phyloP scores from a whole-genome alignment of 441 rosid species.

The Jatropha podagrica region DNA sequence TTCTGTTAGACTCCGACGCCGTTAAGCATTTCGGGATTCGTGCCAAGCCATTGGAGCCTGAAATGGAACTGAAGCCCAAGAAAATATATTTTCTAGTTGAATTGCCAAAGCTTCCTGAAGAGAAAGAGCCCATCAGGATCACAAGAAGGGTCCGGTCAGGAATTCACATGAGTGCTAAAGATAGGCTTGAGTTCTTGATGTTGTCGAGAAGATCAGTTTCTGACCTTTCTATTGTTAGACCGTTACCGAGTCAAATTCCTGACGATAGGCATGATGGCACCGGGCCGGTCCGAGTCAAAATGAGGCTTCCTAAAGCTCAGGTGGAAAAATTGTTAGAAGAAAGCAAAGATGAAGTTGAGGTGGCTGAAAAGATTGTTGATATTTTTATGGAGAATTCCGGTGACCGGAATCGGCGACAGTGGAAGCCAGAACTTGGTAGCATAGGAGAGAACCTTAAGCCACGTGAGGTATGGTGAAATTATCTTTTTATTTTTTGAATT shows the following conservation, averaged over 20 bases:
- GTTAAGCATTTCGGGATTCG: constrained; percentile 73
- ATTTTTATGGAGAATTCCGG: constrained; percentile 42
- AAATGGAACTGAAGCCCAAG: constrained; percentile 53
- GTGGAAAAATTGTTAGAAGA: constrained; percentile 60
- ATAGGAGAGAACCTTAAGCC: constrained; percentile 33
- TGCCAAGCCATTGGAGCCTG: constrained; percentile 65
- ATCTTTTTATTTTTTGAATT: background rate
- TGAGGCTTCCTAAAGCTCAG: constrained; percentile 70
- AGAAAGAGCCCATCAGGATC: constrained; percentile 29
- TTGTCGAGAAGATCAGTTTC: constrained; percentile 71
- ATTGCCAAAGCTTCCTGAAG: constrained; percentile 57
- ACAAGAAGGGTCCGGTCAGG: constrained; percentile 75
- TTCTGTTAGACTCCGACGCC: constrained; percentile 68
- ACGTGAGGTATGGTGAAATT: constrained; percentile 42
- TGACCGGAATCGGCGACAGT: constrained; percentile 14
- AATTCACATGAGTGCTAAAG: constrained; percentile 73
- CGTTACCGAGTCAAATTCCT: constrained; percentile 5
- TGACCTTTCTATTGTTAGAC: constrained; percentile 50
- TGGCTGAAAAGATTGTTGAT: constrained; percentile 61
- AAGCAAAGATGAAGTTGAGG: constrained; percentile 57
- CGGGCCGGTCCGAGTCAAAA: constrained; percentile 41
- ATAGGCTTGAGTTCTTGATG: constrained; percentile 78
- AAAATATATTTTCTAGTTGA: constrained; percentile 75
- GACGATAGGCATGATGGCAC: background rate
- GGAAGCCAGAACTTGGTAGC: constrained; percentile 35